phyloP scores from a whole-genome alignment of 768 basidiomycete genomes.

The Hysterangium stoloniferum region DNA sequence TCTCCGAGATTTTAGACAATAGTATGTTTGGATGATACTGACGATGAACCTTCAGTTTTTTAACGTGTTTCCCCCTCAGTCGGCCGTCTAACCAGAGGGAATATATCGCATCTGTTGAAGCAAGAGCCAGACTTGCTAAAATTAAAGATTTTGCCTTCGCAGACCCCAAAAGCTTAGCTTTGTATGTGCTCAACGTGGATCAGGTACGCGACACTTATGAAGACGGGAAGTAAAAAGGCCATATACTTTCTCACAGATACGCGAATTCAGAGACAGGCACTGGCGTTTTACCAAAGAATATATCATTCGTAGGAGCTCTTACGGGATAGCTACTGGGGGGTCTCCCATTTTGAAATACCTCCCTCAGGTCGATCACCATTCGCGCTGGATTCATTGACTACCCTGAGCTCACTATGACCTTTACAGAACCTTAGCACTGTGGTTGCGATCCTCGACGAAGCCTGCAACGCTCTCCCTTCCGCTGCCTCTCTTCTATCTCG shows the following conservation, averaged over 20 bases:
- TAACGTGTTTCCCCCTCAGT: not conserved
- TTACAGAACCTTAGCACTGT: slow-evolving; percentile 3
- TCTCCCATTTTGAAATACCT: slow-evolving; percentile 17
- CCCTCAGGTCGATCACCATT: slow-evolving; percentile 1
- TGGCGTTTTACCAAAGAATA: slow-evolving; percentile 30
- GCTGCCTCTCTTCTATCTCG: not conserved
- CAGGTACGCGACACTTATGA: not conserved
- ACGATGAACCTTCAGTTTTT: not conserved
- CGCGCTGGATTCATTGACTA: not conserved
- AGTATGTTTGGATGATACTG: too few relatives aligned
- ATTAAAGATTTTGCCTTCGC: slow-evolving; percentile 19
- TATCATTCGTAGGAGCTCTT: slow-evolving; percentile 22
- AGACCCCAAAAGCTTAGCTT: slow-evolving; percentile 15
- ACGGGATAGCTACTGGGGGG: slow-evolving; percentile 25
- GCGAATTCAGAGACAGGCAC: slow-evolving; percentile 27
- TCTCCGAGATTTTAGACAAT: slow-evolving; percentile 26
- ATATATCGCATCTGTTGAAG: slow-evolving; percentile 22
- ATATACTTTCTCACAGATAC: slow-evolving; percentile 12
- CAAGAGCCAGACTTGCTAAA: slow-evolving; percentile 13
- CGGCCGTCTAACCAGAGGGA: slow-evolving; percentile 23
- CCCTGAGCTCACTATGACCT: not conserved
- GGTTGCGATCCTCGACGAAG: slow-evolving; percentile 6
- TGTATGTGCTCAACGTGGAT: slow-evolving; percentile 21
- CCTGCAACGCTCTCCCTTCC: slow-evolving; percentile 2
- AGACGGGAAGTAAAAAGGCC: not conserved